These are phyloP conservation scores for Volvariella surrecta DNA, from an alignment of 1,284 basidiomycete genomes.

Conservation along the genomic window DNA sequence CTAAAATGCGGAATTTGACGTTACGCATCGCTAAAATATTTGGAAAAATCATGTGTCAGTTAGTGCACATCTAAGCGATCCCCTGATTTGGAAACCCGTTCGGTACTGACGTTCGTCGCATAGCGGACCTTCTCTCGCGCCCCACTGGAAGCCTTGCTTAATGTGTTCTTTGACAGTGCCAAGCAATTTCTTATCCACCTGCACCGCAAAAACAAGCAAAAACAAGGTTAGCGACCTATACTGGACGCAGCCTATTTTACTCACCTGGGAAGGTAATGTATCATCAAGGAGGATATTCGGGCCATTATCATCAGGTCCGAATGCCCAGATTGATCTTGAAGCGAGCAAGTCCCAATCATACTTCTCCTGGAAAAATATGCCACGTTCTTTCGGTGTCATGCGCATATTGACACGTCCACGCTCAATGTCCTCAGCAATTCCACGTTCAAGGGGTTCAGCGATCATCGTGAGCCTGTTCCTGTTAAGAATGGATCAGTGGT, in stretches of 20 bases:
- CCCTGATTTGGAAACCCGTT: neutral
- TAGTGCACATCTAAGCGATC: neutral
- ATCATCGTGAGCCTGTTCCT: slow-evolving; percentile 99
- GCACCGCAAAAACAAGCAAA: too few relatives aligned
- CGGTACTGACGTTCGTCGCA: slow-evolving; percentile 90
- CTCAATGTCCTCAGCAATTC: slow-evolving; percentile 93
- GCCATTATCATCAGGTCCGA: slow-evolving; percentile 93
- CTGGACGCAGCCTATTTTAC: slow-evolving; percentile 3
- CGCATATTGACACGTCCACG: slow-evolving; percentile 85
- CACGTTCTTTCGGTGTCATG: slow-evolving; percentile 89
- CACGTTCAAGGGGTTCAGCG: slow-evolving; percentile 89
- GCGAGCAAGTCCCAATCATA: slow-evolving; percentile 99
- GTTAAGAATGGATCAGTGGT: slow-evolving; percentile 7
- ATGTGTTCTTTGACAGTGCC: slow-evolving; percentile 89
- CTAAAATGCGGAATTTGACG: slow-evolving; percentile 94
- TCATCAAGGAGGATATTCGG: slow-evolving; percentile 95
- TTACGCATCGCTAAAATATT: slow-evolving; percentile 80
- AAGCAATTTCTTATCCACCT: slow-evolving; percentile 91
- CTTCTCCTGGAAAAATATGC: slow-evolving; percentile 90
- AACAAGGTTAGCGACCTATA: slow-evolving; percentile 4
- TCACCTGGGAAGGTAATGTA: slow-evolving; percentile 87
- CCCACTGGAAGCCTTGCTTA: slow-evolving; percentile 99
- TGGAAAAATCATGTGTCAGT: slow-evolving; percentile 4
- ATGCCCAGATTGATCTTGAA: slow-evolving; percentile 99
- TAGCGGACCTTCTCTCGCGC: slow-evolving; percentile 91